phyloP scores from a whole-genome alignment of 352 stramenopile species.

The Phytophthora multivora region DNA sequence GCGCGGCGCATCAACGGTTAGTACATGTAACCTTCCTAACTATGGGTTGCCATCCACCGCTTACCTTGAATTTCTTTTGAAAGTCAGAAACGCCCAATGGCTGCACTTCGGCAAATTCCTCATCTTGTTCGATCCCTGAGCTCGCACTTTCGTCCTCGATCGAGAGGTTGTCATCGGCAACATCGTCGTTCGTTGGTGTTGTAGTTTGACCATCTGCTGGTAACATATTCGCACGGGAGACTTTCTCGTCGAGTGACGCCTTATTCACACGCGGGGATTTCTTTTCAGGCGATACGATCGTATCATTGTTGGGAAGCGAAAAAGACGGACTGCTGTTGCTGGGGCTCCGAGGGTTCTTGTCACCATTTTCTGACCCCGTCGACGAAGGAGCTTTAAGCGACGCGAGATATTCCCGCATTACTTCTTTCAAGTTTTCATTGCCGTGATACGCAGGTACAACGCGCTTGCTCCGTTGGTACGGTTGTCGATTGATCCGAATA shows the following conservation, averaged over 20 bases:
- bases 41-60: not conserved
- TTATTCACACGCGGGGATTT: constrained; percentile 5
- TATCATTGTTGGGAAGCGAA: constrained; percentile 9
- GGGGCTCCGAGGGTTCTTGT: constrained; percentile 16
- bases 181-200: not conserved
- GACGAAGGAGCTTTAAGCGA: constrained; percentile 14
- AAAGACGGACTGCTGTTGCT: not conserved
- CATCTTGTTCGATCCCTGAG: constrained; percentile 28
- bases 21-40: not conserved
- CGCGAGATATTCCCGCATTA: constrained; percentile 54
- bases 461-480: constrained; percentile 50
- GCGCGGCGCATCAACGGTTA: constrained; percentile 5
- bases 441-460: constrained; percentile 49
- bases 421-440: constrained; percentile 61
- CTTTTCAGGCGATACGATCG: constrained; percentile 15
- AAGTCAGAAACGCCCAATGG: constrained; percentile 70
- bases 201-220: constrained; percentile 1
- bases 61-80: constrained; percentile 85
- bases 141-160: constrained; percentile 18
- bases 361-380: constrained; percentile 17
- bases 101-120: constrained; percentile 52
- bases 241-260: constrained; percentile 20
- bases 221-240: constrained; percentile 1
- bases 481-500: constrained; percentile 52
- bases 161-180: constrained; percentile 4